Evolutionary conservation across 2,329 filamentous ascomycete genomes (phyloP).

Genomic region (Parasarocladium wereldwijsianum): DNA sequence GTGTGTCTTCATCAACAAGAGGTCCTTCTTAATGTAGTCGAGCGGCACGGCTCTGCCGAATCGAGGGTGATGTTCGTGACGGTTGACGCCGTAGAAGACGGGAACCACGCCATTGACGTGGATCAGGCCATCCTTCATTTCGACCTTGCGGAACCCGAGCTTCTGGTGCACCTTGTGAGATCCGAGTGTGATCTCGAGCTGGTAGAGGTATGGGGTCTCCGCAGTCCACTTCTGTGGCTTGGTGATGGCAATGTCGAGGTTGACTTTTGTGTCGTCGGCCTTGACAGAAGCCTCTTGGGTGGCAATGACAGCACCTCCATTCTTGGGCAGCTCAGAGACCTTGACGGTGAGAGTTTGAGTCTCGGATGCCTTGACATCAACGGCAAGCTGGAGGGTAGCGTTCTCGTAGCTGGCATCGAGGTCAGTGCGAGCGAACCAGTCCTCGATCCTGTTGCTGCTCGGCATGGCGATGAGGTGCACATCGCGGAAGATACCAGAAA

Average conservation of each 20-base stretch:
- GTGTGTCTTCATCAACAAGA: conserved; percentile 51
- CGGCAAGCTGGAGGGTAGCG: conserved; percentile 31
- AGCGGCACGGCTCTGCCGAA: conserved; percentile 48
- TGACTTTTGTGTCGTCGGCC: conserved; percentile 17
- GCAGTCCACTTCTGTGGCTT: conserved; percentile 55
- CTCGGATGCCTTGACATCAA: conserved; percentile 24
- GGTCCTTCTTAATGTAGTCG: conserved; percentile 43
- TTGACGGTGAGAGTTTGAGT: conserved; percentile 23
- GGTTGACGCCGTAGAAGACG: conserved; percentile 49
- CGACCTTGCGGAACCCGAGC: conserved; percentile 49
- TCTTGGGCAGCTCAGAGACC: conserved; percentile 23
- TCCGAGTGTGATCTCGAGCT: conserved; percentile 12
- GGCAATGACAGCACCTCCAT: conserved; percentile 17
- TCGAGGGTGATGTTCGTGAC: conserved; percentile 55
- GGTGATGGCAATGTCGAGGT: conserved; percentile 28
- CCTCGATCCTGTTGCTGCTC: conserved; percentile 32
- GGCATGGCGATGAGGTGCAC: conserved; percentile 45
- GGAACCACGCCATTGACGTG: conserved; percentile 48
- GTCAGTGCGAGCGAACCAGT: conserved; percentile 38
- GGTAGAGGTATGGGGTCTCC: conserved; percentile 52
- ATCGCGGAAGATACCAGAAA: conserved; percentile 51
- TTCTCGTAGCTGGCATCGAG: conserved; percentile 36
- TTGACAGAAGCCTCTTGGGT: conserved; percentile 12
- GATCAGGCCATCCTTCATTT: conserved; percentile 44
- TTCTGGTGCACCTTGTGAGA: conserved; percentile 30